These are phyloP conservation scores for Clarireedia paspali DNA, from an alignment of 2,329 filamentous ascomycete genomes.

Conservation along the genomic window DNA sequence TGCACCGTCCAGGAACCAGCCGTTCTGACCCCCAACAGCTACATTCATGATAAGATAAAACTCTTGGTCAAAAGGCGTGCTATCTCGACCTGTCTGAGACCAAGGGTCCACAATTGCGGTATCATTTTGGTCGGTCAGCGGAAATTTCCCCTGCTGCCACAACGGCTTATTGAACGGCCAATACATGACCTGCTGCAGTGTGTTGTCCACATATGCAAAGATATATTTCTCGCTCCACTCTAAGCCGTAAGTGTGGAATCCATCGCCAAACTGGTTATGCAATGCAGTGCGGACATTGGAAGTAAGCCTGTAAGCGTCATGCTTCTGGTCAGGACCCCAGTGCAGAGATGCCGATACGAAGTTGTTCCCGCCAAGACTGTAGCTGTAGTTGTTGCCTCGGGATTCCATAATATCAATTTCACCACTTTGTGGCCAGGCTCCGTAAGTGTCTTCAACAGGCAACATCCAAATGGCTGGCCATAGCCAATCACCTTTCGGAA, in stretches of 20 bases:
- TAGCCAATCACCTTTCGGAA: constrained; percentile 75
- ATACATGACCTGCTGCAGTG: constrained; percentile 74
- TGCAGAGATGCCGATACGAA: constrained; percentile 72
- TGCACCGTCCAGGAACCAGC: constrained; percentile 72
- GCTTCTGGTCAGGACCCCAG: constrained; percentile 66
- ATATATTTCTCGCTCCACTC: constrained; percentile 86
- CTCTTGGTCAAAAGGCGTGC: constrained; percentile 66
- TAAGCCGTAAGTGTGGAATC: constrained; percentile 72
- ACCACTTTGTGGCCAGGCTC: constrained; percentile 69
- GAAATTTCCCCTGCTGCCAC: constrained; percentile 63
- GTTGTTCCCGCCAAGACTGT: constrained; percentile 71
- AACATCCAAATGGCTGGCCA: constrained; percentile 94
- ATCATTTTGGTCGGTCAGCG: constrained; percentile 55
- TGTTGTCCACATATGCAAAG: constrained; percentile 78
- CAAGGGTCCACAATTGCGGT: constrained; percentile 57
- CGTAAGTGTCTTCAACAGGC: constrained; percentile 65
- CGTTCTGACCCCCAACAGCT: constrained; percentile 69
- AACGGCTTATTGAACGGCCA: constrained; percentile 63
- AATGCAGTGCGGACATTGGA: constrained; percentile 69
- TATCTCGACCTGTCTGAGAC: constrained; percentile 49
- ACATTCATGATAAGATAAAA: constrained; percentile 74
- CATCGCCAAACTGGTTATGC: constrained; percentile 63
- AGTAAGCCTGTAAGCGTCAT: constrained; percentile 77
- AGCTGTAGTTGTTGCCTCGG: constrained; percentile 75
- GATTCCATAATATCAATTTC: constrained; percentile 80